Evolutionary conservation across 179 eudicot species (phyloP).

Genomic region (Actinidia polygama): DNA sequence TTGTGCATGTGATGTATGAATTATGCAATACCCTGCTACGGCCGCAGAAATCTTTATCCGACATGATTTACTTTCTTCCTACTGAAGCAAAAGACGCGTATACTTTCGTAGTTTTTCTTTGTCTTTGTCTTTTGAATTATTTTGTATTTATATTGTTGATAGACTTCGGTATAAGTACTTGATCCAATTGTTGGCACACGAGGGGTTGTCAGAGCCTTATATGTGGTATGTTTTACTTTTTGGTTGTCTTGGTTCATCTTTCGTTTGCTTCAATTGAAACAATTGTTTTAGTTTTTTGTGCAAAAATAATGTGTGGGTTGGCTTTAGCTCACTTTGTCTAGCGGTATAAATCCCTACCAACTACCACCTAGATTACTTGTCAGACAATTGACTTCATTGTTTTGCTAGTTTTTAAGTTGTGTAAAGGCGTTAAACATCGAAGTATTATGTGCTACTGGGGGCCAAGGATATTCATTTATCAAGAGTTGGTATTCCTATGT

Average conservation of each 20-base stretch:
- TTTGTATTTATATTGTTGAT: not conserved
- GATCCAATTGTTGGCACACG: conserved; percentile 98
- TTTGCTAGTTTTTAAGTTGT: not conserved
- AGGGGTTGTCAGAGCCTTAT: conserved; percentile 86
- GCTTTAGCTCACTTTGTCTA: not conserved
- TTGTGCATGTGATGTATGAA: not conserved
- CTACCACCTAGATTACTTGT: not conserved
- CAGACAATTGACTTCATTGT: not conserved
- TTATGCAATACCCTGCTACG: not conserved
- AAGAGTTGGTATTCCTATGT: not conserved
- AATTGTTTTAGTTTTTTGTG: conserved; percentile 8
- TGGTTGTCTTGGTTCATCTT: not conserved
- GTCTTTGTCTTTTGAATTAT: conserved; percentile 1
- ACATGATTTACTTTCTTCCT: not conserved
- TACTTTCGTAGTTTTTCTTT: not conserved
- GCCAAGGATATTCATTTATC: not conserved
- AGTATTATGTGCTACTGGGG: not conserved
- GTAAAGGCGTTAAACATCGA: not conserved
- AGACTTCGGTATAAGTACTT: conserved; percentile 61
- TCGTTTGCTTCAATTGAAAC: conserved; percentile 1
- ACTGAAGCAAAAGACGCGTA: not conserved
- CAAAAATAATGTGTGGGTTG: conserved; percentile 1
- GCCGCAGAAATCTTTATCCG: not conserved
- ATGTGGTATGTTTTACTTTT: conserved; percentile 71
- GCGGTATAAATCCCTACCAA: not conserved